Evolutionary conservation across 495 filamentous ascomycete species (phyloP).

Genomic region (Aspergillus sparsus): DNA sequence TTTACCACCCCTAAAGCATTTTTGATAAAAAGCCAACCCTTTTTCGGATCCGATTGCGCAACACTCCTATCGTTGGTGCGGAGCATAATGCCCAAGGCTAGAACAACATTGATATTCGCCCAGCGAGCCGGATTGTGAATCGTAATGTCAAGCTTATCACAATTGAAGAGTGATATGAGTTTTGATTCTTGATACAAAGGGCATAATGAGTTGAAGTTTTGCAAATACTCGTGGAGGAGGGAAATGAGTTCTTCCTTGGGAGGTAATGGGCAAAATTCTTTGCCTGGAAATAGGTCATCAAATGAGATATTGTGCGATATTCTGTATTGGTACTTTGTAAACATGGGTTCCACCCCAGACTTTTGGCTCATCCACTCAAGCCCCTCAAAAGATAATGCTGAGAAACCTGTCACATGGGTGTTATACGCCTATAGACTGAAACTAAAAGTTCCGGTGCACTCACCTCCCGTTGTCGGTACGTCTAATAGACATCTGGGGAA

Average conservation of each 20-base stretch:
- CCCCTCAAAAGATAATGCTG: constrained; percentile 18
- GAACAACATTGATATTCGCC: constrained; percentile 23
- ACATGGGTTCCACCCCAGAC: constrained; percentile 3
- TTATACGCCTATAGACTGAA: neutral
- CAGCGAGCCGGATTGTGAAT: constrained; percentile 13
- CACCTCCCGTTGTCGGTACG: constrained; percentile 11
- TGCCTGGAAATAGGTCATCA: constrained; percentile 11
- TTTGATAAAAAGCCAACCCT: constrained; percentile 25
- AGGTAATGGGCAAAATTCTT: constrained; percentile 19
- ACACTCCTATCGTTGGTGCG: constrained; percentile 6
- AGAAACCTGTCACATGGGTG: constrained; percentile 10
- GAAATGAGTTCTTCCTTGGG: constrained; percentile 17
- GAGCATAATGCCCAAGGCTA: constrained; percentile 22
- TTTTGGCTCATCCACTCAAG: constrained; percentile 23
- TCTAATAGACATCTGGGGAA: constrained; percentile 21
- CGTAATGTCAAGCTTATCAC: constrained; percentile 1
- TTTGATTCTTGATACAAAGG: constrained; percentile 21
- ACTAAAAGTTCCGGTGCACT: neutral
- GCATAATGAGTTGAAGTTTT: constrained; percentile 20
- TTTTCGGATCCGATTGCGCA: constrained; percentile 18
- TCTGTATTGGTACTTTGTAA: neutral
- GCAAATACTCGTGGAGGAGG: constrained; percentile 20
- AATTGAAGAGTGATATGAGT: constrained; percentile 22
- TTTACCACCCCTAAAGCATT: constrained; percentile 20
- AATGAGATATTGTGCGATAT: neutral